Base-by-base conservation (phyloP, 192 early-diverging fungal genomes). In the Entophlyctis luteolus region DNA sequence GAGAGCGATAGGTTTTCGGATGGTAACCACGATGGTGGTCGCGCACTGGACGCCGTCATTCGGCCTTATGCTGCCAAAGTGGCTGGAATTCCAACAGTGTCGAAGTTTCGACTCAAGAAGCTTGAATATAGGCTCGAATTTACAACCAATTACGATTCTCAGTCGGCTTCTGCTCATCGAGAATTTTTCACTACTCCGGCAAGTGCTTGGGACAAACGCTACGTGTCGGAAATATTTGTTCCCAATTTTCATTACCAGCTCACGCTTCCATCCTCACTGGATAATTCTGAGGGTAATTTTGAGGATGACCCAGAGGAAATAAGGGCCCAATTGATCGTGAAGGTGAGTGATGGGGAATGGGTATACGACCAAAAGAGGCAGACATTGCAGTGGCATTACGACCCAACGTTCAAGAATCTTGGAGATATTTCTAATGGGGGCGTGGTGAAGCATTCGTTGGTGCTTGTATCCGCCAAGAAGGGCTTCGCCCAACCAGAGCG, bases 21-120 rank as follows among this genome's bases (percentile, higher is more conserved):
- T 34, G 27, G 20, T 20, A 81, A 86, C 32, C 85, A 93, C 71
- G 65, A 79, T 31, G 91, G 91, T 25, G 91, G 91, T 28, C 70
- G 91, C 25, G 91, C 87, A 0, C 65, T 93, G 27, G 89, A 91
- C 63, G 91, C 91, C 38, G 85, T 90, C 45, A 74, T 93, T 55
- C 82, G 91, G 18, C 90, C 90, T 0, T 93, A 90, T 76, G 91
- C 90, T 4, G 78, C 88, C 16, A 89, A 90, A 50, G 69, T 90
- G 5, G 83, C 89, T 0, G 91, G 91, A 31, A 77, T 65, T 42
- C 91, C 91, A 10, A 68, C 78, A 18, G 35, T 58, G 4, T 83
- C 78, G 36, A 66, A 76, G 0, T 93, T 93, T 67, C 71, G 89
- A 55, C 62, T 91, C 29, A 33, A 73, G 2, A 86, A 60, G 0